Evolutionary conservation across 306 rosid species (phyloP).

Genomic region (Clitoria ternatea): DNA sequence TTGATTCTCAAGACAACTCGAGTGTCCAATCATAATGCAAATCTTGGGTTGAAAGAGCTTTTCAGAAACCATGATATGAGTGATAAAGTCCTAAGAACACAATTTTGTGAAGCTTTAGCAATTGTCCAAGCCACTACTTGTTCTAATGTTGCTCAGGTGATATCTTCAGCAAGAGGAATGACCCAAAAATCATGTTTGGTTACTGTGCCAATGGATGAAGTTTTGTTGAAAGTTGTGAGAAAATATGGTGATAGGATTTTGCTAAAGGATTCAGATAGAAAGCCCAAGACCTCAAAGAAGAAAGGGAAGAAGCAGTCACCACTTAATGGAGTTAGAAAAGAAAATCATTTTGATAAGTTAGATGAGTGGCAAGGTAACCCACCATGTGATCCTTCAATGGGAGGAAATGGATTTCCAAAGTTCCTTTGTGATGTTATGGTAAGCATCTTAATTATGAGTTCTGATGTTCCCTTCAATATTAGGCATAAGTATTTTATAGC

Average conservation of each 20-base stretch:
- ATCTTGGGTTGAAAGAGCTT: constrained; percentile 71
- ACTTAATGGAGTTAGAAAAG: constrained; percentile 33
- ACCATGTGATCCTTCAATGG: constrained; percentile 68
- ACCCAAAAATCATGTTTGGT: constrained; percentile 33
- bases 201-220: constrained; percentile 58
- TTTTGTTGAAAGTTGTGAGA: constrained; percentile 54
- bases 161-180: constrained; percentile 33
- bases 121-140: constrained; percentile 52
- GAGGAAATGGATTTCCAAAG: constrained; percentile 80
- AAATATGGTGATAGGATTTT: constrained; percentile 57
- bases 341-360: constrained; percentile 39
- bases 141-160: constrained; percentile 42
- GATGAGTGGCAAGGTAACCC: constrained; percentile 67
- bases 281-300: constrained; percentile 50
- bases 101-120: constrained; percentile 54
- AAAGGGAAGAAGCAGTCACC: constrained; percentile 52
- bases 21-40: constrained; percentile 21
- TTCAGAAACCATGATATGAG: constrained; percentile 40
- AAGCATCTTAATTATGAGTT: constrained; percentile 27
- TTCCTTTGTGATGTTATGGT: constrained; percentile 95
- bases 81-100: constrained; percentile 45
- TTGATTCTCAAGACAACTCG: constrained; percentile 16
- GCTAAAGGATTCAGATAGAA: constrained; percentile 66
- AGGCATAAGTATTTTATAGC: neutral
- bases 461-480: constrained; percentile 3